Evolutionary conservation across 768 basidiomycete species (phyloP).

Genomic region (Tylopilus plumbeoviolaceoides): DNA sequence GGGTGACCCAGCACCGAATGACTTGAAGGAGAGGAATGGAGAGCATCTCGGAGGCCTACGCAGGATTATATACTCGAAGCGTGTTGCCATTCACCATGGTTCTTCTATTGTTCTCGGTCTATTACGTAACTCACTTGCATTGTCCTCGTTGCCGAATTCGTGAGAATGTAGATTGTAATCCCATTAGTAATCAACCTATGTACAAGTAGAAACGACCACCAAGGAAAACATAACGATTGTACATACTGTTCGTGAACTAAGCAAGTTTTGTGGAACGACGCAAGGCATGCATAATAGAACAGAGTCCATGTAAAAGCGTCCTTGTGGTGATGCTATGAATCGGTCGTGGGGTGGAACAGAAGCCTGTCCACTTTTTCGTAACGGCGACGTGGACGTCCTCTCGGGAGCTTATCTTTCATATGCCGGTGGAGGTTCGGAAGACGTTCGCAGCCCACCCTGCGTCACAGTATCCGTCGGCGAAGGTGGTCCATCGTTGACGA

Average conservation of each 20-base stretch:
- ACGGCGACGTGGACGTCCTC: background rate
- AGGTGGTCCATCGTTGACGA: constrained; percentile 22
- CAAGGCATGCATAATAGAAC: constrained; percentile 1
- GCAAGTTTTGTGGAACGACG: background rate
- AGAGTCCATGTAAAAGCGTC: background rate
- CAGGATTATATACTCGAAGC: constrained; percentile 21
- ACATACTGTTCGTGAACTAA: constrained; percentile 19
- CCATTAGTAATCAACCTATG: background rate
- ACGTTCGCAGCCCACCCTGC: background rate
- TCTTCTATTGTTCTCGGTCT: constrained; percentile 29
- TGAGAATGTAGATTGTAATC: background rate
- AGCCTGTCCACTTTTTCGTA: constrained; percentile 3
- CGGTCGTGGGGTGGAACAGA: constrained; percentile 10
- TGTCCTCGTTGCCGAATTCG: constrained; percentile 18
- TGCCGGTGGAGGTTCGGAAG: constrained; percentile 7
- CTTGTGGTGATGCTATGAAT: constrained; percentile 1
- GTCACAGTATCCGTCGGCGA: constrained; percentile 16
- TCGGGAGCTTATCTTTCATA: constrained; percentile 21
- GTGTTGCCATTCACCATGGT: constrained; percentile 13
- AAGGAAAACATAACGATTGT: constrained; percentile 2
- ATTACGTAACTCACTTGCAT: constrained; percentile 23
- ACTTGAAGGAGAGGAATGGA: constrained; percentile 1
- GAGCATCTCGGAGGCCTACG: background rate
- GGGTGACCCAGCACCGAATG: constrained; percentile 32
- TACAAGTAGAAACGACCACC: background rate